Conservation (phyloP, 2,329 filamentous ascomycete genomes). For the Hymenotorrendiella dingleyae region DNA sequence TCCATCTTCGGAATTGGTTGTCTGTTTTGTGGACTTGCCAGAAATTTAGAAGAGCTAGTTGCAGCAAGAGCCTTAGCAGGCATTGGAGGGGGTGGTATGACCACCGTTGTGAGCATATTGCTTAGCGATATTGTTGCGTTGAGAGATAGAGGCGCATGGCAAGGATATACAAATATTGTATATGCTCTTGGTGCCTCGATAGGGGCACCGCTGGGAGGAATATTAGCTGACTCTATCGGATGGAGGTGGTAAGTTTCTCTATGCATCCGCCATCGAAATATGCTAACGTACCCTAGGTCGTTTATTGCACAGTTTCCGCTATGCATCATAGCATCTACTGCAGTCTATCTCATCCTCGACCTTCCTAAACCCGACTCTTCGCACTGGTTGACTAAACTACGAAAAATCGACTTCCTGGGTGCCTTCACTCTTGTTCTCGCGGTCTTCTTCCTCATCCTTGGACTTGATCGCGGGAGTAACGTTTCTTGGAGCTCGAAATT, state of each 20-base stretch:
- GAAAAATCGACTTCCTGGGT: conserved; percentile 67
- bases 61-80: conserved; percentile 47
- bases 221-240: conserved; percentile 66
- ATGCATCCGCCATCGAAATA: conserved; percentile 5
- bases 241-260: conserved; percentile 59
- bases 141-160: conserved; percentile 65
- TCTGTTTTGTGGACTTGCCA: conserved; percentile 55
- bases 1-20: conserved; percentile 60
- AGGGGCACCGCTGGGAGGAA: conserved; percentile 65
- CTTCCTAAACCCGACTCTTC: conserved; percentile 51
- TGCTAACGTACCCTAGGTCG: conserved; percentile 41
- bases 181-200: conserved; percentile 62
- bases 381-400: conserved; percentile 61
- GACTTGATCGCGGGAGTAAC: conserved; percentile 69
- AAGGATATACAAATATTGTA: conserved; percentile 67
- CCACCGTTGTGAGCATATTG: conserved; percentile 61
- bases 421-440: conserved; percentile 60
- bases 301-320: conserved; percentile 68
- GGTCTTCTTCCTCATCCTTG: conserved; percentile 36
- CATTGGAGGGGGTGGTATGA: conserved; percentile 68
- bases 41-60: conserved; percentile 60
- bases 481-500: conserved; percentile 56
- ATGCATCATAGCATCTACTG: conserved; percentile 57
- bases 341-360: conserved; percentile 57
- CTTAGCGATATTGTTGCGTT: conserved; percentile 66